Conservation (phyloP, 2,329 filamentous ascomycete species). For the Scolecobasidium constrictum region DNA sequence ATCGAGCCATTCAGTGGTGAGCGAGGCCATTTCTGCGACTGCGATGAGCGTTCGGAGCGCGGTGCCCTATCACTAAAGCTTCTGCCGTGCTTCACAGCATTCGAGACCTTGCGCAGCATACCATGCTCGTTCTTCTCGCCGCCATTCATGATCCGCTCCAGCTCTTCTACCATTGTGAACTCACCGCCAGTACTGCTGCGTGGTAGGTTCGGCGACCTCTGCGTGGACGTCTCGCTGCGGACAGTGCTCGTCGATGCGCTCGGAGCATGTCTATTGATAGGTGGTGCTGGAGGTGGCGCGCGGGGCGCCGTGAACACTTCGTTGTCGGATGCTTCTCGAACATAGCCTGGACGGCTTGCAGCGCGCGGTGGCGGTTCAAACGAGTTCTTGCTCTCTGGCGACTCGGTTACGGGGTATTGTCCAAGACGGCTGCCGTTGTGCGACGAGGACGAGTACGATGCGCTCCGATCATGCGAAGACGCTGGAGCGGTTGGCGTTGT, state of each 20-base stretch:
- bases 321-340: slow-evolving; percentile 20
- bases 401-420: slow-evolving; percentile 32
- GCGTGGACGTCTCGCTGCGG: slow-evolving; percentile 25
- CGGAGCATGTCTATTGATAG: slow-evolving; percentile 23
- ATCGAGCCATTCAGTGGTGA: slow-evolving; percentile 30
- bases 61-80: slow-evolving; percentile 60
- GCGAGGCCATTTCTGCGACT: slow-evolving; percentile 18
- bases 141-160: slow-evolving; percentile 74
- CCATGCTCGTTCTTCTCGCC: slow-evolving; percentile 55
- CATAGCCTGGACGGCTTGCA: slow-evolving; percentile 31
- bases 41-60: slow-evolving; percentile 15
- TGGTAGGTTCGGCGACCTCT: slow-evolving; percentile 22
- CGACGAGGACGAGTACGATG: slow-evolving; percentile 28
- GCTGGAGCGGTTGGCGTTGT: slow-evolving; percentile 26
- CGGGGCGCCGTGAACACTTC: slow-evolving; percentile 35
- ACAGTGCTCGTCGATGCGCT: slow-evolving; percentile 34
- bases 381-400: slow-evolving; percentile 27
- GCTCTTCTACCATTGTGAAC: slow-evolving; percentile 91
- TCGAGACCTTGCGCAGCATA: slow-evolving; percentile 79
- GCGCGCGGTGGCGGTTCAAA: slow-evolving; percentile 37
- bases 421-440: slow-evolving; percentile 29
- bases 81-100: slow-evolving; percentile 84
- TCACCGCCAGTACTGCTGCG: slow-evolving; percentile 64
- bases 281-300: slow-evolving; percentile 31
- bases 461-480: slow-evolving; percentile 25